A percentile compares a stretch with the other conserved stretches of the same genome.
phyloP scores from a whole-genome alignment of 192 early-diverging fungal genomes.

The Thoreauomyces humboldtii region DNA sequence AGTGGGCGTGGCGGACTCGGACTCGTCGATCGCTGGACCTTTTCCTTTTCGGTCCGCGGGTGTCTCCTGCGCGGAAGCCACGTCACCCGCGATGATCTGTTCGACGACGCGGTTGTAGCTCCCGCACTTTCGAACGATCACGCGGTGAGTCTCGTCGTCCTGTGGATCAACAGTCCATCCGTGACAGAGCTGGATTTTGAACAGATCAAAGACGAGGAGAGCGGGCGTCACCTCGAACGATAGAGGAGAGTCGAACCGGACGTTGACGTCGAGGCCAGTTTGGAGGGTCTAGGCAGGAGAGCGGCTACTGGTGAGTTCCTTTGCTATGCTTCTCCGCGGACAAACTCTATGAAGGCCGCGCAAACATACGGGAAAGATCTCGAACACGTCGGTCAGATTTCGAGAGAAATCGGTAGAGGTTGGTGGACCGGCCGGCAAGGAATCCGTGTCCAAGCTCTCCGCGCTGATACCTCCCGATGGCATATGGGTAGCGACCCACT shows the following conservation, averaged over 20 bases:
- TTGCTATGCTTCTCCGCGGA: slow-evolving; percentile 30
- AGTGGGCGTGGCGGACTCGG: not conserved
- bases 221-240: slow-evolving; percentile 74
- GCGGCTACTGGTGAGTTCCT: slow-evolving; percentile 51
- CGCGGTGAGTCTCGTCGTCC: slow-evolving; percentile 52
- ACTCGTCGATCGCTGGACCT: not conserved
- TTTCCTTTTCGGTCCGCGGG: not conserved
- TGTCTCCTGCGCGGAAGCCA: not conserved
- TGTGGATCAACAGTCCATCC: slow-evolving; percentile 84
- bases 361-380: slow-evolving; percentile 16
- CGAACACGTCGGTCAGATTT: slow-evolving; percentile 21
- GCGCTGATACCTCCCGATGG: too few species aligned
- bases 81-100: slow-evolving; percentile 66
- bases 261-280: slow-evolving; percentile 76
- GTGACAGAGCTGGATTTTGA: slow-evolving; percentile 78
- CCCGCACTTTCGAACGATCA: slow-evolving; percentile 52
- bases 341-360: not conserved
- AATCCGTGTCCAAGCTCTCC: too few species aligned
- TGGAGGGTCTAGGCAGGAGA: slow-evolving; percentile 56
- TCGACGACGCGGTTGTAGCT: slow-evolving; percentile 84
- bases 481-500: slow-evolving; percentile 43
- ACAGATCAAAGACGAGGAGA: slow-evolving; percentile 71
- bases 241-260: slow-evolving; percentile 71
- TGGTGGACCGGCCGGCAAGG: too few species aligned
- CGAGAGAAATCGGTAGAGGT: not conserved